Base-by-base conservation (phyloP, 1,284 basidiomycete genomes). In the Meripilus lineatus region DNA sequence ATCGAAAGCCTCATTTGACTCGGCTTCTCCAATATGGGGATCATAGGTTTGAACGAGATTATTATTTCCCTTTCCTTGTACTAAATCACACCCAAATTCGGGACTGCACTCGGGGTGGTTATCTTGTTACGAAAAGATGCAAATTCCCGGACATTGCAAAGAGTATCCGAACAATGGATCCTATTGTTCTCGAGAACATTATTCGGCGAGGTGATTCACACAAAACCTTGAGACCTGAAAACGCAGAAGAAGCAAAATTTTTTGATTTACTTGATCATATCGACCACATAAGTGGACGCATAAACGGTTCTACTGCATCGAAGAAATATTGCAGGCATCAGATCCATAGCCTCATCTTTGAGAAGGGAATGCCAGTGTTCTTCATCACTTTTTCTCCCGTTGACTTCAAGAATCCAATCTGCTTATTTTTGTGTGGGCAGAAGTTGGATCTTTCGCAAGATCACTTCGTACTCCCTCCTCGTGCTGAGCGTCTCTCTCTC, bases 41-140 rank as follows among this genome's bases (percentile, higher is more conserved):
- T 45, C 63, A 65, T 36, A 30, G 61, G 1, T 71, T 71, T 51
- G 68, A 71, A 38, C 37, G 32, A 0, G 68, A 70, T 42, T 20
- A 48, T 1, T 43, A 53, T 13, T 71, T 70, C 52, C 54, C 63
- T 0, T 20, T 71, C 21, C 51, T 70, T 17, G 65, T 63, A 0
- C 68, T 71, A 26, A 69, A 64, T 50, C 64, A 71, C 45, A 49
- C 64, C 24, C 68, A 71, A 48, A 61, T 71, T 1, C 65, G 59
- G 36, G 30, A 48, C 0, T 45, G 47, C 18, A 51, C 52, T 1
- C 50, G 43, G 4, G 58, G 53, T 4, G 59, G 64, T 3, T 67
- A 58, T 49, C 26, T 70, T 0, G 20, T 64, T 0, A 54, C 56
- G 2, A 47, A 63, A 14, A 53, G 52, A n/a, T 11, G 33, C 1